A percentile compares a stretch with the other conserved stretches of the same genome.
Evolutionary conservation across 306 rosid genomes (phyloP).

Genomic region (Luffa acutangula): DNA sequence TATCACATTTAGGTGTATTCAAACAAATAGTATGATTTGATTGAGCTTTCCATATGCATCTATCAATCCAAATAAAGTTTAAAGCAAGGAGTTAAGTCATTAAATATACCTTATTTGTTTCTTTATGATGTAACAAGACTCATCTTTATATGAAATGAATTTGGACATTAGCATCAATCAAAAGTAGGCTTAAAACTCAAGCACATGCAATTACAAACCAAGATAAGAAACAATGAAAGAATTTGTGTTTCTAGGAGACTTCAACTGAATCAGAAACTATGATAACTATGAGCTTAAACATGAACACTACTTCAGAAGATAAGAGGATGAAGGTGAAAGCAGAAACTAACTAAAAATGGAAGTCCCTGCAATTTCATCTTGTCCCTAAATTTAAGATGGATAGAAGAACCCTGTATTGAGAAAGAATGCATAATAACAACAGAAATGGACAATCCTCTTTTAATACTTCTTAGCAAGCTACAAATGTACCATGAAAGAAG

Average conservation of each 20-base stretch:
- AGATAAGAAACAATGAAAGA: constrained; percentile 4
- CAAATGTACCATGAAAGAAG: neutral
- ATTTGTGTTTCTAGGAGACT: neutral
- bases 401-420: neutral
- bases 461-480: neutral
- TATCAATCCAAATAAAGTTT: no score
- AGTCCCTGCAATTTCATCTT: constrained; percentile 8
- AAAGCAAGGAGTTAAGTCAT: no score
- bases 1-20: no score
- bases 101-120: no score
- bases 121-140: no score
- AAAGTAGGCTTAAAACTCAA: no score
- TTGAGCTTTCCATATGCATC: no score
- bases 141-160: neutral
- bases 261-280: neutral
- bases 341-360: constrained; percentile 8
- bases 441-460: neutral
- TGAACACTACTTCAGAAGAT: neutral
- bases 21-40: no score
- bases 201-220: constrained; percentile 1
- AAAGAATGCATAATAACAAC: neutral
- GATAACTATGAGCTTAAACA: neutral
- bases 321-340: neutral
- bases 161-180: neutral
- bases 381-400: neutral